A percentile compares a stretch with the other conserved stretches of the same genome.
phyloP scores from a whole-genome alignment of 345 rosid genomes.

The Bruguiera parviflora region DNA sequence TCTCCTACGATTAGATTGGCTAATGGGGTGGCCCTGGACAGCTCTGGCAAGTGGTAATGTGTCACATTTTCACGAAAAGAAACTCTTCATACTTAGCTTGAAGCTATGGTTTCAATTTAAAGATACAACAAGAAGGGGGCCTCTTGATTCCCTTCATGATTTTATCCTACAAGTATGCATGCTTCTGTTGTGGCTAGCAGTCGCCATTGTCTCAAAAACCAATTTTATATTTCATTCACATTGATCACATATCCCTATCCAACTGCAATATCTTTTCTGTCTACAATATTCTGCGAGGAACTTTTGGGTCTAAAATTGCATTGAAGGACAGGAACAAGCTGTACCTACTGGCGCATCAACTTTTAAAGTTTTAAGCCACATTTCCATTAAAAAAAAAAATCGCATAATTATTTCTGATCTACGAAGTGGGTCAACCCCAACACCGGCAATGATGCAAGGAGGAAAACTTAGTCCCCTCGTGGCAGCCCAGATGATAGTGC shows the following conservation, averaged over 20 bases:
- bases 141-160: constrained; percentile 29
- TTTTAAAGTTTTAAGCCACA: not conserved
- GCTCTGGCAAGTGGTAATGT: constrained; percentile 19
- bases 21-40: constrained; percentile 33
- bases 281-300: constrained; percentile 11
- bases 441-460: constrained; percentile 17
- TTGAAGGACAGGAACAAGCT: constrained; percentile 16
- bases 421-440: constrained; percentile 8
- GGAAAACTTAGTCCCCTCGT: constrained; percentile 2
- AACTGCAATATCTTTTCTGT: constrained; percentile 36
- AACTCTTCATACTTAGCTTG: constrained; percentile 31
- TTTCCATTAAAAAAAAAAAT: not conserved
- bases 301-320: not conserved
- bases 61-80: not conserved
- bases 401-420: not conserved
- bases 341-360: constrained; percentile 9
- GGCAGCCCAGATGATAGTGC: not conserved
- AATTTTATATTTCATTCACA: constrained; percentile 10
- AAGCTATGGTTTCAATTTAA: constrained; percentile 54
- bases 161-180: constrained; percentile 18
- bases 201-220: constrained; percentile 18
- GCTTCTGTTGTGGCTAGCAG: constrained; percentile 37
- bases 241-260: constrained; percentile 24
- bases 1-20: constrained; percentile 8
- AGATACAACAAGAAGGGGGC: constrained; percentile 45